Evolutionary conservation across 2,329 filamentous ascomycete genomes (phyloP), one percentile per base, ranked within the genome.

Genomic region (Parastagonospora avenae): DNA sequence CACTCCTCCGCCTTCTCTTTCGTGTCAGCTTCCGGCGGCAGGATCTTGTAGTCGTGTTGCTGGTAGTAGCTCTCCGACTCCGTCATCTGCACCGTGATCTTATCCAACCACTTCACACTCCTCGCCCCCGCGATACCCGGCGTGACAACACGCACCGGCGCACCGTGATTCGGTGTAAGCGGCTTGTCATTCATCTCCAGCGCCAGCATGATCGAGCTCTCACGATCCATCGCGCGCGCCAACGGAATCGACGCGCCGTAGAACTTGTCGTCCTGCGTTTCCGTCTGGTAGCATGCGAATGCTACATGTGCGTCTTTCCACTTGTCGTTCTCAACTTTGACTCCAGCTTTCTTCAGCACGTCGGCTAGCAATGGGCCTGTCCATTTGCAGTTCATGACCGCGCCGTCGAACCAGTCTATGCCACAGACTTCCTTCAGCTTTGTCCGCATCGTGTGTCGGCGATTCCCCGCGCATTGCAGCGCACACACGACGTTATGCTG

Each of bases 351-450:
- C 1, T 70, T 56, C 31, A 87, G 68, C 2, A 86, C 75, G 60
- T 85, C 82, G 27, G 72, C 64, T 10, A 86, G 72, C 4, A 79
- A 70, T 2, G 83, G 83, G 0, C 69, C 68, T 11, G 73, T 77
- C 82, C 82, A 85, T 47, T 71, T 76, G 59, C 82, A 84, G 59
- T 85, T 85, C 81, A 85, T 85, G 15, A 85, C 77, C 0, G 83
- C 83, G 33, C 78, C 82, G 57, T 85, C 82, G 32, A 77, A 77
- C 83, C 84, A 86, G 60, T 86, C 82, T 36, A 86, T 79, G 0
- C 83, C 84, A 30, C 77, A 71, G 4, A 85, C 83, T 65, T 85
- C 83, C 60, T 83, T 83, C 24, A 85, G 68, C 55, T 79, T 73
- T 1, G 81, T 85, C 24, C 82, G 80, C 82, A 85, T 85, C 2